Percentiles rank a stretch among this genome's conserved stretches.
These are phyloP conservation scores for Globisporangium iwayamae DNA, from an alignment of 352 stramenopile species.

Conservation along the genomic window DNA sequence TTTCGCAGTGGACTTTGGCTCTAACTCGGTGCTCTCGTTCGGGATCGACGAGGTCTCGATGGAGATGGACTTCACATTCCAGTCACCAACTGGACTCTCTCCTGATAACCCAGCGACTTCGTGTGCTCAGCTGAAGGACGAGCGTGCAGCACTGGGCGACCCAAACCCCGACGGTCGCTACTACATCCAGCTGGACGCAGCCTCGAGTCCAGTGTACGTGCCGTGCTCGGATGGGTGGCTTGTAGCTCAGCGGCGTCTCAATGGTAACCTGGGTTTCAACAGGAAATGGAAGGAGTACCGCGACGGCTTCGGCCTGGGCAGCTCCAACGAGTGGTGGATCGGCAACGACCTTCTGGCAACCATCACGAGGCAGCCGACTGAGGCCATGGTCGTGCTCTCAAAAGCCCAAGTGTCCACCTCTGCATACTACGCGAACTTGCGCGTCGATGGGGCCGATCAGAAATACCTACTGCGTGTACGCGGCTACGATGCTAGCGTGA, in stretches of 20 bases:
- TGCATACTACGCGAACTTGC: conserved; percentile 44
- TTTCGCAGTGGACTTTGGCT: conserved; percentile 44
- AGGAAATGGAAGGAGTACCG: conserved; percentile 61
- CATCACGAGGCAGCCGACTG: conserved; percentile 30
- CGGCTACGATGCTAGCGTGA: conserved; percentile 31
- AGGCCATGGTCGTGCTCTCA: conserved; percentile 53
- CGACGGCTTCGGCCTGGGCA: conserved; percentile 47
- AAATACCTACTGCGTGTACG: conserved; percentile 44
- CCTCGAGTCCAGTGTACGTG: conserved; percentile 22
- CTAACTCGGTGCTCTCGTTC: conserved; percentile 37
- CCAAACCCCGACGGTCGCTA: conserved; percentile 54
- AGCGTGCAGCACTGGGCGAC: conserved; percentile 30
- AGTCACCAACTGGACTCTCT: conserved; percentile 43
- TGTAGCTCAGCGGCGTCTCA: conserved; percentile 42
- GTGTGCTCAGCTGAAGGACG: conserved; percentile 46
- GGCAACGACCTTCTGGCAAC: conserved; percentile 39
- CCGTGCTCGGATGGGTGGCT: conserved; percentile 62
- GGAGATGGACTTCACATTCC: conserved; percentile 55
- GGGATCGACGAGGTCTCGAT: conserved; percentile 64
- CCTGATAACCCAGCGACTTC: conserved; percentile 37
- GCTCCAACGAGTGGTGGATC: conserved; percentile 53
- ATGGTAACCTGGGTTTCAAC: conserved; percentile 49
- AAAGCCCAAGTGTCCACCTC: conserved; percentile 38
- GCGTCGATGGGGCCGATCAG: conserved; percentile 36
- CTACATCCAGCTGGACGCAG: conserved; percentile 37